Evolutionary conservation across 805 yeast genomes (phyloP).

Genomic region (Candida ovalis): DNA sequence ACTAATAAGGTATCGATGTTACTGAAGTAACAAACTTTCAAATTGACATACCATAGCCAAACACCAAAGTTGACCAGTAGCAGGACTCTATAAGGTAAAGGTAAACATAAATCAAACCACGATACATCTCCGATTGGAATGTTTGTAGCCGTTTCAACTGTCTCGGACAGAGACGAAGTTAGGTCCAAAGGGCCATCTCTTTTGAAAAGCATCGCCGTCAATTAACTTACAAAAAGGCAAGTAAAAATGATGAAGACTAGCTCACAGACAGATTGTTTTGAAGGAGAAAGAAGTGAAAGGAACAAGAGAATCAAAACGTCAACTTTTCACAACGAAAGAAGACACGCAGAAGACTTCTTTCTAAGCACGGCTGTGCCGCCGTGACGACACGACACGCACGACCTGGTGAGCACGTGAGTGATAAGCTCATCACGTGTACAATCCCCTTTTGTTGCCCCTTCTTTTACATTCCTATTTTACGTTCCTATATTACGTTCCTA

Average conservation of each 20-base stretch:
- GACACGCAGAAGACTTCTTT: too few species aligned
- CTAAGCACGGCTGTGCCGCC: too few species aligned
- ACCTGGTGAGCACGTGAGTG: neutral
- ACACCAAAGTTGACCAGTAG: constrained; percentile 46
- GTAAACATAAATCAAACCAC: constrained; percentile 34
- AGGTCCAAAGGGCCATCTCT: neutral
- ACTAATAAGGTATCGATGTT: constrained; percentile 45
- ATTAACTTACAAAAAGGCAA: neutral
- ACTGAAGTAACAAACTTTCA: constrained; percentile 34
- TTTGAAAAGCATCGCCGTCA: neutral
- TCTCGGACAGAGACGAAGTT: neutral
- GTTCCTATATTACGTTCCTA: too few species aligned
- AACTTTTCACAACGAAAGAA: neutral
- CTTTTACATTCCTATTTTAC: too few species aligned
- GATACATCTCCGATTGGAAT: neutral
- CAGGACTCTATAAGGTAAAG: constrained; percentile 51
- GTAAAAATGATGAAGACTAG: neutral
- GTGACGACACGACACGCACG: neutral
- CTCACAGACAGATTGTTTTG: too few species aligned
- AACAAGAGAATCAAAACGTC: too few species aligned
- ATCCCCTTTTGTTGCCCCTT: too few species aligned
- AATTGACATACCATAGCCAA: constrained; percentile 50
- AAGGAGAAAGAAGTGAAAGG: too few species aligned
- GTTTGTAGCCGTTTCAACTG: neutral
- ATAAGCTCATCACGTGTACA: too few species aligned